Percentiles rank a stretch among this genome's conserved stretches.
phyloP scores from a whole-genome alignment of 495 filamentous ascomycete species.

The Hamigera avellanea region DNA sequence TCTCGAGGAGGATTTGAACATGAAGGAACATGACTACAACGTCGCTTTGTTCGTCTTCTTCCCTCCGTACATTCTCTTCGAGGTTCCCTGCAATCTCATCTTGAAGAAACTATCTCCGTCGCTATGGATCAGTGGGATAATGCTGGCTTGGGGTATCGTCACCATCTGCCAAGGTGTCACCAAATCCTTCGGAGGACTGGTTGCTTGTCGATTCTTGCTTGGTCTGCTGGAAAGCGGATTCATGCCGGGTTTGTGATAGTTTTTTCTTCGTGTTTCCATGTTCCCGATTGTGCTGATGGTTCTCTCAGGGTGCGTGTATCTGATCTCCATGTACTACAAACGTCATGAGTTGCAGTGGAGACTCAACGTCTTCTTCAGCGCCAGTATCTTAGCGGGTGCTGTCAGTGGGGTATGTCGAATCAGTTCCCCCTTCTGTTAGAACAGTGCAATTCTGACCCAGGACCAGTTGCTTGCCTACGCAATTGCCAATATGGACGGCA shows the following conservation, averaged over 20 bases:
- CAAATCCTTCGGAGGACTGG: constrained; percentile 36
- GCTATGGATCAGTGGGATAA: constrained; percentile 41
- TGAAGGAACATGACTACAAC: constrained; percentile 46
- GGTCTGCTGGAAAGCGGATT: constrained; percentile 49
- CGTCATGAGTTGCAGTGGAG: too few relatives aligned
- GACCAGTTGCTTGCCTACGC: constrained; percentile 40
- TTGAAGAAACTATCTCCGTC: constrained; percentile 54
- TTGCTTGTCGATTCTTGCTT: constrained; percentile 42
- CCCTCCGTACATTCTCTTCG: constrained; percentile 52
- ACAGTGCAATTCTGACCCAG: not conserved
- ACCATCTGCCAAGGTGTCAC: constrained; percentile 50
- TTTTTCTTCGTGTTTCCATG: too few relatives aligned
- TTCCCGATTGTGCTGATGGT: not conserved
- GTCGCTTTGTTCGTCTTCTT: constrained; percentile 56
- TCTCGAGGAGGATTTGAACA: constrained; percentile 44
- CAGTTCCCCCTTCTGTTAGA: not conserved
- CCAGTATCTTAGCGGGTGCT: too few relatives aligned
- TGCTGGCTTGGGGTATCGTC: constrained; percentile 45
- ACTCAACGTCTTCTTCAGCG: too few relatives aligned
- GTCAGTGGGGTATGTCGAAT: constrained; percentile 8
- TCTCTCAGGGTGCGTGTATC: constrained; percentile 28
- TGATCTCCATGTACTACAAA: constrained; percentile 52
- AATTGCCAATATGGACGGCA: constrained; percentile 43
- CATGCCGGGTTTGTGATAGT: too few relatives aligned
- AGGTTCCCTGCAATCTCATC: constrained; percentile 55